Conservation (phyloP, 2,329 filamentous ascomycete genomes). For the Paracoccidioides lutzii region DNA sequence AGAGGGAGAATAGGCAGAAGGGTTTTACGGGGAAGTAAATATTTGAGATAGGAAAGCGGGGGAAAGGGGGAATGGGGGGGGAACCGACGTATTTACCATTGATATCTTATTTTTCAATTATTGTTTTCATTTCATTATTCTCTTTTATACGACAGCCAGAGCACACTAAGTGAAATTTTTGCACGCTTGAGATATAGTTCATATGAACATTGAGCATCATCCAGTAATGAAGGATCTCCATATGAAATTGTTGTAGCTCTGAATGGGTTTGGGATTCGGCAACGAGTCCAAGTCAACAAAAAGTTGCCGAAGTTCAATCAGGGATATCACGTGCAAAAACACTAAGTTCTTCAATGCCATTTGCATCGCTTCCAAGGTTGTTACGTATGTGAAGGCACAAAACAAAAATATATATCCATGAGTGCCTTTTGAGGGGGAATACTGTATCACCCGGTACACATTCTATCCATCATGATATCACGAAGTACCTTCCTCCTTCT, state of each 20-base stretch:
- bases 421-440: neutral
- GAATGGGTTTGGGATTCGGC: no score
- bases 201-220: no score
- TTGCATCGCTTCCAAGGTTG: neutral
- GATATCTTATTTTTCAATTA: neutral
- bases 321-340: neutral
- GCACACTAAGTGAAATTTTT: no score
- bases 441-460: neutral
- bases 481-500: conserved; percentile 13
- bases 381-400: no score
- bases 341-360: neutral
- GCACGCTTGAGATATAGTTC: no score
- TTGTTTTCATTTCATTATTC: no score
- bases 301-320: neutral
- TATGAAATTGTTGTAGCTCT: no score
- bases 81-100: no score
- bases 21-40: conserved; percentile 16
- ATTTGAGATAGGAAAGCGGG: neutral
- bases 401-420: neutral
- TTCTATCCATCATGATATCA: conserved; percentile 14
- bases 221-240: no score
- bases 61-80: no score
- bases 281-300: no score
- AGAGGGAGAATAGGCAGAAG: conserved; percentile 45
- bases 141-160: no score